Base-by-base conservation (phyloP, 345 rosid genomes). In the Garcia nutans region DNA sequence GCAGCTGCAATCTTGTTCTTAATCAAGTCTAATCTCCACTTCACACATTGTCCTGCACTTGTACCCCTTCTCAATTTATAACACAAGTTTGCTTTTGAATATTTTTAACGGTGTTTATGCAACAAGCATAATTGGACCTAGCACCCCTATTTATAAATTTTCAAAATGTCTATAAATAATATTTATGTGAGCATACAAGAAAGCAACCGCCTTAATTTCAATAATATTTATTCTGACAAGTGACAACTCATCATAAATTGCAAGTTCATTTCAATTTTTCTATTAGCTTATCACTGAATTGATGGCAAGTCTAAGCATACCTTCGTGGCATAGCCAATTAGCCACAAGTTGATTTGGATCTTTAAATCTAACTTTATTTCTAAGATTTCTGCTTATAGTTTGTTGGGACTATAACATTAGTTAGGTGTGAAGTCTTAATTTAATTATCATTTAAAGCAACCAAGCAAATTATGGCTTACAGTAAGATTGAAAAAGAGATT, bases 371-470 rank as follows among this genome's bases (percentile, higher is more conserved):
- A 61, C 45, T 37, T 70, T 76, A 28, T 56, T 75, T 68, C 49
- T 26, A 68, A 68, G 73, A 24, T 19, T 75, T 26, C 23, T 56
- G 19, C 41, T 37, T 37, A 37, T 16, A 57, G 23, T 75, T 65
- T 42, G n/a, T 44, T 16, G 20, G 19, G 42, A 12, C 26, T 19
- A 28, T 28, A 41, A 1, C 55, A 74, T 56, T 24, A 45, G 41
- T 75, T 76, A 76, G 55, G 52, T 49, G 42, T 16, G 50, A 70
- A 3, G 70, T 70, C 54, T 16, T 62, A 23, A 23, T 22, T 62
- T 78, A 71, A 77, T 49, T 6, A 70, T 54, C 63, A 60, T 23
- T 59, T 23, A 23, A 61, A 77, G 75, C 64, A 70, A 77, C 42
- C 20, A 13, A 77, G 19, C 8, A 10, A 54, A 47, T 23, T 8